These are phyloP conservation scores for Chalaropsis ovoidea DNA, from an alignment of 2,329 filamentous ascomycete genomes.

Conservation along the genomic window DNA sequence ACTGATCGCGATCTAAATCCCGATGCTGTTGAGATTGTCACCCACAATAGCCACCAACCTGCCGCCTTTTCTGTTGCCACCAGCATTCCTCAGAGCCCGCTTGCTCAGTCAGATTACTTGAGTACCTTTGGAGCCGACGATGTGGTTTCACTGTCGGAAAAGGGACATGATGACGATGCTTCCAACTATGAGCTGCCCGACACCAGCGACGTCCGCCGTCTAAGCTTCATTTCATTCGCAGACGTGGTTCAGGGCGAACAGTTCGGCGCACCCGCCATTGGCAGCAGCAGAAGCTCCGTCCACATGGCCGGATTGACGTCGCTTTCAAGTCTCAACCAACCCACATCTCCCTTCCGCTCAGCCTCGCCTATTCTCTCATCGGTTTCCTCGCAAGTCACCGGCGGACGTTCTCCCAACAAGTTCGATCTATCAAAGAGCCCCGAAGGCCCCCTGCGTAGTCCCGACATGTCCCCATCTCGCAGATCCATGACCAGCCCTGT, in stretches of 20 bases:
- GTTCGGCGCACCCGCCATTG: slow-evolving; percentile 43
- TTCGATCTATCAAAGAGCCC: slow-evolving; percentile 56
- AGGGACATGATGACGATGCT: slow-evolving; percentile 47
- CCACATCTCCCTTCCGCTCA: slow-evolving; percentile 62
- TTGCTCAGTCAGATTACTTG: slow-evolving; percentile 34
- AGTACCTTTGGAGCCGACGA: slow-evolving; percentile 49
- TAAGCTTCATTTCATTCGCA: slow-evolving; percentile 94
- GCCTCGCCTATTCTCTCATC: slow-evolving; percentile 43
- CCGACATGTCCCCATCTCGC: slow-evolving; percentile 58
- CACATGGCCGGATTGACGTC: slow-evolving; percentile 59
- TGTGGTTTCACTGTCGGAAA: slow-evolving; percentile 43
- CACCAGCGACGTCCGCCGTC: slow-evolving; percentile 60
- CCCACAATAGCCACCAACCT: slow-evolving; percentile 72
- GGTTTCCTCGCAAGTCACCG: slow-evolving; percentile 50
- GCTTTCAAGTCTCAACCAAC: slow-evolving; percentile 49
- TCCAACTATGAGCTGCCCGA: slow-evolving; percentile 49
- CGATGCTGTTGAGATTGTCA: slow-evolving; percentile 86
- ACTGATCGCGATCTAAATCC: slow-evolving; percentile 77
- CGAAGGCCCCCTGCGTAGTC: slow-evolving; percentile 34
- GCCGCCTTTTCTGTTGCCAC: slow-evolving; percentile 57
- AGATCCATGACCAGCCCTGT: slow-evolving; percentile 55
- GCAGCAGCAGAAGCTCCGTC: slow-evolving; percentile 56
- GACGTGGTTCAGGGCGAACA: slow-evolving; percentile 87
- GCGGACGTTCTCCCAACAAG: slow-evolving; percentile 62
- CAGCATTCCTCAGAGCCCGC: slow-evolving; percentile 32